Evolutionary conservation across 2,329 filamentous ascomycete genomes (phyloP), one percentile per base, ranked within the genome.

Genomic region (Trichocomaceae sp.): DNA sequence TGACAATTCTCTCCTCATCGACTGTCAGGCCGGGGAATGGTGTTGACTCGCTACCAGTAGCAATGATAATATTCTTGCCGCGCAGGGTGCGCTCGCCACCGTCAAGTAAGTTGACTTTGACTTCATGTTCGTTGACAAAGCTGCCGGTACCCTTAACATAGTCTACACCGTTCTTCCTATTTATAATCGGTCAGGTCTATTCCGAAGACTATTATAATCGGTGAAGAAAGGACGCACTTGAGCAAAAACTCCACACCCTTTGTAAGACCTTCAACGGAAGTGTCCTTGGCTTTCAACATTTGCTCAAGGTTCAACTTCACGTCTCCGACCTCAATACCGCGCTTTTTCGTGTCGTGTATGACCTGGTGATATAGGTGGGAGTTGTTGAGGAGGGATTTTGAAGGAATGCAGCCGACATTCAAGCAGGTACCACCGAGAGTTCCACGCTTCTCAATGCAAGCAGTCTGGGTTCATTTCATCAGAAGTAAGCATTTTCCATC

Each of bases 251-350:
- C 93, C 62, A 99, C 88, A 72, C 93, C 93, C 81, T 97, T 97
- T 62, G 93, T 99, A 63, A 99, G 78, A 49, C 90, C 84, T 41
- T 78, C 75, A 60, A 99, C 93, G 51, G 93, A 95, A 35, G 84
- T 87, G 51, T 99, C 92, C 79, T 99, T 99, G 57, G 93, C 91
- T 79, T 96, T 95, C 91, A 99, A 96, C 84, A 99, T 90, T 74
- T 93, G 86, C 67, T 79, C 76, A 46, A 99, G 82, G 81, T 99
- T 96, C 70, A 99, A 86, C 76, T 95, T 95, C 69, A 99, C 92
- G 77, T 96, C 90, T 70, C 88, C 86, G 65, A 99, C 93, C 70
- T 97, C 92, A 72, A 99, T 99, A 72, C 93, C 93, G 72, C 93
- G 90, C 76, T 88, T 84, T 79, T 96, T 96, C 63, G 90, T 92